These are phyloP conservation scores for Chamaecrista fasciculata DNA, from an alignment of 306 rosid genomes.

Conservation along the genomic window DNA sequence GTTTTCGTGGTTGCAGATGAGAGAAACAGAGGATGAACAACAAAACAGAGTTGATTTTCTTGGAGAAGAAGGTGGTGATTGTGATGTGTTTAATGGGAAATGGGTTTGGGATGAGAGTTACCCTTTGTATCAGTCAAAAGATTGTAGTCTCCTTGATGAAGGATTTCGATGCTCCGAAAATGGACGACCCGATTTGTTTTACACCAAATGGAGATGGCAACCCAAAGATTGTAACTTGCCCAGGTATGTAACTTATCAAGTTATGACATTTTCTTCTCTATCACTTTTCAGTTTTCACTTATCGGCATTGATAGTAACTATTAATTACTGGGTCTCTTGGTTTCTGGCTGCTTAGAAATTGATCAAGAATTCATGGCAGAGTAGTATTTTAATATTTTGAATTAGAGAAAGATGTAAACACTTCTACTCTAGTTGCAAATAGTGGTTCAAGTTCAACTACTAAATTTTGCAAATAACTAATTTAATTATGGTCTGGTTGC, in stretches of 20 bases:
- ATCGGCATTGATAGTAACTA: too few relatives aligned
- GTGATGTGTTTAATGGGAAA: constrained; percentile 77
- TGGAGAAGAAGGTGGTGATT: constrained; percentile 40
- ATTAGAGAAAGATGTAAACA: too few relatives aligned
- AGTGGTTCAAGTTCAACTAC: too few relatives aligned
- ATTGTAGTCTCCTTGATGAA: constrained; percentile 62
- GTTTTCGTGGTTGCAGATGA: constrained; percentile 53
- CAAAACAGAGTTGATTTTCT: constrained; percentile 68
- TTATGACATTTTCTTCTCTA: background rate
- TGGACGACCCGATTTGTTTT: constrained; percentile 85
- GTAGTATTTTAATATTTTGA: too few relatives aligned
- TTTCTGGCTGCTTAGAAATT: too few relatives aligned
- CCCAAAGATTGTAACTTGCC: constrained; percentile 80
- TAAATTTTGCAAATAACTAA: too few relatives aligned
- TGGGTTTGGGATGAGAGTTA: constrained; percentile 93
- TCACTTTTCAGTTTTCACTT: background rate
- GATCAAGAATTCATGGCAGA: too few relatives aligned
- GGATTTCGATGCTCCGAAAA: constrained; percentile 89
- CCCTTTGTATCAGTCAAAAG: constrained; percentile 68
- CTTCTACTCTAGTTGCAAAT: too few relatives aligned
- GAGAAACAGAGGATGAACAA: constrained; percentile 26
- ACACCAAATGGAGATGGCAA: constrained; percentile 97
- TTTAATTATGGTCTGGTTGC: too few relatives aligned
- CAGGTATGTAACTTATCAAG: constrained; percentile 40
- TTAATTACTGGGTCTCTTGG: too few relatives aligned